Percentiles rank a stretch among this genome's conserved stretches.
Conservation (phyloP, 176 grass and related monocot genomes). For the Guadua angustifolia region DNA sequence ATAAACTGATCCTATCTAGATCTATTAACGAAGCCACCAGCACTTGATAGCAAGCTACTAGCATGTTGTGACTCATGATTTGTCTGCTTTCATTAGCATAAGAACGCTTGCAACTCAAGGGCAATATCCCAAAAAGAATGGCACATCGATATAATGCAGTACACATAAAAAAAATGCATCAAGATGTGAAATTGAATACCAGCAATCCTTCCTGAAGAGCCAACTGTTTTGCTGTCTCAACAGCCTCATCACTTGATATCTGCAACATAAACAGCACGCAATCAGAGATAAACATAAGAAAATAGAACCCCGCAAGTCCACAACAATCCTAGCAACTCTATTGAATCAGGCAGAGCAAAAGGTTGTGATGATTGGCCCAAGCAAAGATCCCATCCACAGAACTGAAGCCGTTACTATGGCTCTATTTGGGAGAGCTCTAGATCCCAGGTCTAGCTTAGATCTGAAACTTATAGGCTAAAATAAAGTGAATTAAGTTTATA, state of each 20-base stretch:
- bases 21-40: not conserved
- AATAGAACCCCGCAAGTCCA: not conserved
- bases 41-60: conserved; percentile 10
- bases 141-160: not conserved
- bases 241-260: conserved; percentile 91
- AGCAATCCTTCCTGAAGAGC: conserved; percentile 95
- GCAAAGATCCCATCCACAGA: not conserved
- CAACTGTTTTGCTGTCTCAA: conserved; percentile 94
- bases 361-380: not conserved
- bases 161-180: not conserved
- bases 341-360: conserved; percentile 8
- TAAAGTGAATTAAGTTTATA: too few relatives aligned
- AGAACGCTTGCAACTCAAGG: not conserved
- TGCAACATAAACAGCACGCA: conserved; percentile 32
- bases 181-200: conserved; percentile 52
- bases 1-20: conserved; percentile 27
- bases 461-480: too few relatives aligned
- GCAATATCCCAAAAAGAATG: conserved; percentile 12
- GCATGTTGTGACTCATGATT: conserved; percentile 5
- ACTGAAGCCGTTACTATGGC: not conserved
- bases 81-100: not conserved
- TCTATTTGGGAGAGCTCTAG: too few relatives aligned
- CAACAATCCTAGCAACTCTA: not conserved
- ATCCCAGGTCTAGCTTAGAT: too few relatives aligned
- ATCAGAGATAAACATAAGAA: conserved; percentile 21